Conservation (phyloP, 1,139 yeast species). For the Suhomyces guaymorum region DNA sequence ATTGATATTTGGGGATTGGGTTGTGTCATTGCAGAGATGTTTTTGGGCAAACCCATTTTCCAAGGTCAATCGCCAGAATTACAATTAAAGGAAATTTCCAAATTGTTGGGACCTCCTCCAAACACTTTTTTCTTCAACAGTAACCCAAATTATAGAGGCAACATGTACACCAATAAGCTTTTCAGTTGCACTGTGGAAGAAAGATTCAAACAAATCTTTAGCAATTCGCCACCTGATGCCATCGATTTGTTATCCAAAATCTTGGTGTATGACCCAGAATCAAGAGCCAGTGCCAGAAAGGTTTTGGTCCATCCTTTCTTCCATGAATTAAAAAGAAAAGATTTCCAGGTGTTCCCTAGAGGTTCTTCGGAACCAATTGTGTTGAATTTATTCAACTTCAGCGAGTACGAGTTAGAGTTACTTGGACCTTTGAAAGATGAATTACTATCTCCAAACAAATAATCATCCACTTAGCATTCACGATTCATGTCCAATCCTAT, state of each 20-base stretch:
- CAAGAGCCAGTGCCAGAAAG: conserved; percentile 63
- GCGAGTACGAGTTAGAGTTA: conserved; percentile 52
- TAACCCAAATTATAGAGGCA: conserved; percentile 74
- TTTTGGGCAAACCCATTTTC: conserved; percentile 76
- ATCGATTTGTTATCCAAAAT: conserved; percentile 69
- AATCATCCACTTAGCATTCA: conserved; percentile 1
- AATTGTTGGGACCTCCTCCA: conserved; percentile 74
- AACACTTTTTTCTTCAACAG: conserved; percentile 71
- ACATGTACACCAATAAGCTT: conserved; percentile 66
- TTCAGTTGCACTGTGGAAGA: conserved; percentile 62
- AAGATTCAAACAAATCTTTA: conserved; percentile 68
- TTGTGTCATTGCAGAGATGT: conserved; percentile 83
- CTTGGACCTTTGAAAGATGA: conserved; percentile 47
- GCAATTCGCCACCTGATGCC: conserved; percentile 69
- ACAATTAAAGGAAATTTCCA: conserved; percentile 75
- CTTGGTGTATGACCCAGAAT: conserved; percentile 71
- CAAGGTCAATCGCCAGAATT: conserved; percentile 77
- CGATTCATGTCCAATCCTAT: neutral
- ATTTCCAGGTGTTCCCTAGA: conserved; percentile 61
- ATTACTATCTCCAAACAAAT: conserved; percentile 22
- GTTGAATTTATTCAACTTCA: conserved; percentile 53
- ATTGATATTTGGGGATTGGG: conserved; percentile 88
- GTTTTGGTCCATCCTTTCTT: conserved; percentile 74
- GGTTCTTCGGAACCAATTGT: conserved; percentile 43
- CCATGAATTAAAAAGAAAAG: conserved; percentile 59